phyloP scores from a whole-genome alignment of 1,284 basidiomycete genomes.

The Apiotrichum akiyoshidainum region DNA sequence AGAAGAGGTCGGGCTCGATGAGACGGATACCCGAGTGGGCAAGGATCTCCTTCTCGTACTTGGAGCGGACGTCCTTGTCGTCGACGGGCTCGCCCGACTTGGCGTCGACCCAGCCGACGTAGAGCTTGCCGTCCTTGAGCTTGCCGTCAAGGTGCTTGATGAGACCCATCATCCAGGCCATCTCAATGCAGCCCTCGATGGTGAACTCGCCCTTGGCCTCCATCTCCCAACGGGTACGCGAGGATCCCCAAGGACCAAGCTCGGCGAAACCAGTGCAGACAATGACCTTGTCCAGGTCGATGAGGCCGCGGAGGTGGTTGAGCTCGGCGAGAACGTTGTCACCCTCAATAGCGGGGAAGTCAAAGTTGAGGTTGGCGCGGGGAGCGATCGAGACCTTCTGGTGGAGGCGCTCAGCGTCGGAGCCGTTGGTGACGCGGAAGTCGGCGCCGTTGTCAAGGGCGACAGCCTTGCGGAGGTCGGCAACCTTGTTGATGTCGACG shows the following conservation, averaged over 20 bases:
- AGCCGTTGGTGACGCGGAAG: constrained; percentile 86
- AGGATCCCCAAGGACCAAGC: constrained; percentile 97
- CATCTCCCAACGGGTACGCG: constrained; percentile 99
- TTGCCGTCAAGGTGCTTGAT: constrained; percentile 98
- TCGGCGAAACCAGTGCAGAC: constrained; percentile 97
- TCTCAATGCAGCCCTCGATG: constrained; percentile 96
- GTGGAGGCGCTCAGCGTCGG: constrained; percentile 86
- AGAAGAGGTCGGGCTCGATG: constrained; percentile 96
- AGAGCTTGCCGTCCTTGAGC: constrained; percentile 82
- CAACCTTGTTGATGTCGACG: constrained; percentile 68
- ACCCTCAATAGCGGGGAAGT: constrained; percentile 78
- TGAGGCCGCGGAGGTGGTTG: constrained; percentile 71
- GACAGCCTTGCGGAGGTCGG: constrained; percentile 87
- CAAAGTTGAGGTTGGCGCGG: constrained; percentile 94
- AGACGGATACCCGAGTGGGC: constrained; percentile 90
- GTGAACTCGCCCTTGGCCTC: constrained; percentile 90
- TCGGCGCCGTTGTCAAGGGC: constrained; percentile 91
- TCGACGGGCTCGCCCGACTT: constrained; percentile 96
- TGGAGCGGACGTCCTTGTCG: constrained; percentile 91
- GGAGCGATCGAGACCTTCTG: constrained; percentile 91
- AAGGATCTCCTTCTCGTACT: constrained; percentile 92
- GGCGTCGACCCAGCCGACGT: constrained; percentile 97
- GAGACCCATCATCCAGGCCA: constrained; percentile 99
- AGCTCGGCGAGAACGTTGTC: constrained; percentile 67
- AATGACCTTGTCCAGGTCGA: constrained; percentile 92